Evolutionary conservation across 2,329 filamentous ascomycete genomes (phyloP).

Genomic region (Cadophora sp.): DNA sequence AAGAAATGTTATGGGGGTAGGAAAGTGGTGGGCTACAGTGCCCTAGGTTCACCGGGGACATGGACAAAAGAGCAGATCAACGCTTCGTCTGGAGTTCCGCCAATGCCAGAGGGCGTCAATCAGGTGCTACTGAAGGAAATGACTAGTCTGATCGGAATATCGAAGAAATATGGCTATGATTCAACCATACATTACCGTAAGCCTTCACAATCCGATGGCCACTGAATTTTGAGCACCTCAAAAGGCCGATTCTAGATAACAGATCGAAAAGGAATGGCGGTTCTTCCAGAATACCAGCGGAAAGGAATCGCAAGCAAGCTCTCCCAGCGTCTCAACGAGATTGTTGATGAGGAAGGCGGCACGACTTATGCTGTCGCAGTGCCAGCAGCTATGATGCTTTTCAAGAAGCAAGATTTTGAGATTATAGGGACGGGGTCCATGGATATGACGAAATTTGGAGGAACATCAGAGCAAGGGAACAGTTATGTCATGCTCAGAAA

Average conservation of each 20-base stretch:
- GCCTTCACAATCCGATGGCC: neutral
- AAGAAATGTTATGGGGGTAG: too few relatives aligned
- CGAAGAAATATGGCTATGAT: neutral
- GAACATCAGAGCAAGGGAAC: conserved; percentile 1
- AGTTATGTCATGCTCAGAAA: neutral
- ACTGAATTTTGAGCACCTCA: too few relatives aligned
- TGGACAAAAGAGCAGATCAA: neutral
- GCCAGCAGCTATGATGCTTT: conserved; percentile 8
- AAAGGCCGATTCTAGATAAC: too few relatives aligned
- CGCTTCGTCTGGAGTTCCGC: neutral
- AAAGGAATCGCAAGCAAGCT: conserved; percentile 10
- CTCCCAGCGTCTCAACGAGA: neutral
- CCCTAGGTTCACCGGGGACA: neutral
- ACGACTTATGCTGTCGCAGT: conserved; percentile 6
- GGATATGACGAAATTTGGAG: conserved; percentile 22
- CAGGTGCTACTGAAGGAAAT: neutral
- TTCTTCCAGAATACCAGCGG: conserved; percentile 6
- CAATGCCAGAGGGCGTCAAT: neutral
- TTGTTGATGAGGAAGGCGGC: conserved; percentile 1
- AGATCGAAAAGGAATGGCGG: neutral
- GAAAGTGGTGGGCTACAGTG: neutral
- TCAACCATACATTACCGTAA: neutral
- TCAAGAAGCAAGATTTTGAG: conserved; percentile 2
- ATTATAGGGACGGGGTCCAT: conserved; percentile 8
- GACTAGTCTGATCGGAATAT: neutral